Evolutionary conservation across 257 asterid genomes (phyloP), one percentile per base, ranked within the genome.

Genomic region (Ajuga chamaepitys): DNA sequence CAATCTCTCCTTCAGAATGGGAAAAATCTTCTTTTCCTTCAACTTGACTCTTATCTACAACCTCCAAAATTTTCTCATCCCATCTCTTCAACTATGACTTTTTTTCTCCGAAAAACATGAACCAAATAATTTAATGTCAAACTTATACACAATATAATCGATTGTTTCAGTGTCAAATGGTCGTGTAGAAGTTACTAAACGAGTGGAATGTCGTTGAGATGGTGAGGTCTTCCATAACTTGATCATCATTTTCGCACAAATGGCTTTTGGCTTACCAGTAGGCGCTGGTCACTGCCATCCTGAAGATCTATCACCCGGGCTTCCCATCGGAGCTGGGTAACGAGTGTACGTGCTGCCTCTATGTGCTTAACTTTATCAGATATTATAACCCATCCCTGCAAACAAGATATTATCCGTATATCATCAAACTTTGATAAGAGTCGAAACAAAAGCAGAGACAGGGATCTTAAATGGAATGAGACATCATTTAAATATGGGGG

Each of bases 191-290:
- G 61, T 74, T 72, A 74, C 70, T 77, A 71, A 53, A 51, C 61
- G 50, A 77, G 69, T 75, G 82, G 85, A 74, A 70, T 57, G 76
- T 70, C 69, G 13, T 61, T 24, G 73, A 74, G 71, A 70, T 65
- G 71, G 76, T 51, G 74, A 50, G 63, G 67, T 62, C 25, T 67
- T 65, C 44, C 14, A 1, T 14, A 22, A 11, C 11, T 20, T 44
- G 67, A 40, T 32, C 48, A 55, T 91, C 88, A 92, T 83, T 92
- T 92, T 72, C 88, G 83, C 74, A 78, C 44, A 40, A 88, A 92
- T 54, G 93, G 98, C 71, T 92, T 92, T 77, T 92, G 98, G 84
- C 95, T 85, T 20, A 92, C 79, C 17, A 92, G 89, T 61, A 88
- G 73, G 65, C 98, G 89, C 77, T 84, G 89, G 73, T 92, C 95